A percentile compares a stretch with the other conserved stretches of the same genome.
Evolutionary conservation across 768 basidiomycete species (phyloP).

Genomic region (Gautieria morchelliformis): DNA sequence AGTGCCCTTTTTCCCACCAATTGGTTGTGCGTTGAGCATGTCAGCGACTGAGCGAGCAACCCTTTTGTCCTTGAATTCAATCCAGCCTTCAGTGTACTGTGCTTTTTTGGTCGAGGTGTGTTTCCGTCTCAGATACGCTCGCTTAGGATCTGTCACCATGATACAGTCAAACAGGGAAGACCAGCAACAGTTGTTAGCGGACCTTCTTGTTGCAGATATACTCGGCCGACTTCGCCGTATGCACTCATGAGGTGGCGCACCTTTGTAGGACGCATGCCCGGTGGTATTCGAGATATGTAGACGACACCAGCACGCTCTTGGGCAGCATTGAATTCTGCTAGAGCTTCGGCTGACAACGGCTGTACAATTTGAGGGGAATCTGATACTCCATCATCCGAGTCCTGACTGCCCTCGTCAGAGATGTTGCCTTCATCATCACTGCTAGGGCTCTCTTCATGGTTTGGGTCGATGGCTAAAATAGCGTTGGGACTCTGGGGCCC

Average conservation of each 20-base stretch:
- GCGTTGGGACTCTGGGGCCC: too few species aligned
- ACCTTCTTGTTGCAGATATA: conserved; percentile 94
- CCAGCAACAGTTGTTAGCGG: conserved; percentile 11
- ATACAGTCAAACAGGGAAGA: background rate
- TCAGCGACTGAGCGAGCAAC: conserved; percentile 84
- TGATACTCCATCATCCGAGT: background rate
- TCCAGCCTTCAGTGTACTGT: conserved; percentile 95
- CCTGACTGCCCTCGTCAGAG: background rate
- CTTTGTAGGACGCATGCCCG: conserved; percentile 95
- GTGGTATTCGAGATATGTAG: conserved; percentile 93
- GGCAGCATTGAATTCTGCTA: conserved; percentile 63
- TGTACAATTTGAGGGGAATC: conserved; percentile 16
- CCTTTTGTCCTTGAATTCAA: conserved; percentile 93
- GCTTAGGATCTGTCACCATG: conserved; percentile 48
- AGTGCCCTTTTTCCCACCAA: conserved; percentile 86
- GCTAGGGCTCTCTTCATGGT: background rate
- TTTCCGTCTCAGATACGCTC: conserved; percentile 76
- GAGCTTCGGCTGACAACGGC: conserved; percentile 64
- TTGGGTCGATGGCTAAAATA: background rate
- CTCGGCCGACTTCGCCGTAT: conserved; percentile 84
- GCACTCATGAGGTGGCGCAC: conserved; percentile 87
- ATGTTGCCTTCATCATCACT: background rate
- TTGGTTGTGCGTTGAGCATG: conserved; percentile 92
- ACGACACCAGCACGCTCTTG: conserved; percentile 77
- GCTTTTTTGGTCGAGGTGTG: conserved; percentile 76